phyloP scores from a whole-genome alignment of 495 filamentous ascomycete genomes.

The Aspergillus ellipticus region DNA sequence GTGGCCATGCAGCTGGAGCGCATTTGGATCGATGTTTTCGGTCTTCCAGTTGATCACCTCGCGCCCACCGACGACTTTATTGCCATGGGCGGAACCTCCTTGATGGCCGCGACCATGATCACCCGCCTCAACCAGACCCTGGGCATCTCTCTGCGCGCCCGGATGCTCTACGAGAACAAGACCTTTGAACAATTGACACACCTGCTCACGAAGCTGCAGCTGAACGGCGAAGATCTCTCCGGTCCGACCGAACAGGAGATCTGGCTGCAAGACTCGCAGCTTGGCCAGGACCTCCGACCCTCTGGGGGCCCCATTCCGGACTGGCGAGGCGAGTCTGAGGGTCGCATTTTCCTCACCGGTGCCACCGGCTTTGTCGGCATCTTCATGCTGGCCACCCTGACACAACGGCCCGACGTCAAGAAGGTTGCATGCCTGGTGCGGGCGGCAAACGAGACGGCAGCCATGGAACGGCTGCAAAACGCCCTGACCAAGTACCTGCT shows the following conservation, averaged over 20 bases:
- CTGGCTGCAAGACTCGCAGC: neutral
- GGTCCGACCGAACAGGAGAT: neutral
- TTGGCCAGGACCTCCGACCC: neutral
- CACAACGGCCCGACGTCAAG: slow-evolving; percentile 7
- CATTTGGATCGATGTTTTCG: neutral
- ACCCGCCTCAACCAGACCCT: neutral
- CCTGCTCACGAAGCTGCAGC: neutral
- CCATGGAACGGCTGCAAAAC: neutral
- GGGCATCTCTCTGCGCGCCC: neutral
- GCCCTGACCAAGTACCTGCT: slow-evolving; percentile 1
- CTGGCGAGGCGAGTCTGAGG: slow-evolving; percentile 9
- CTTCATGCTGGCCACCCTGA: slow-evolving; percentile 3
- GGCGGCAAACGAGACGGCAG: neutral
- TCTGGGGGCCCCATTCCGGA: neutral
- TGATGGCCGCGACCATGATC: neutral
- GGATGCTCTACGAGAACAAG: neutral
- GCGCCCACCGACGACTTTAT: neutral
- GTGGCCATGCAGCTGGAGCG: neutral
- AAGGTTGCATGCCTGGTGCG: slow-evolving; percentile 10
- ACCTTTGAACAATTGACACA: neutral
- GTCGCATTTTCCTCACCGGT: slow-evolving; percentile 12
- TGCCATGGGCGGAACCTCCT: neutral
- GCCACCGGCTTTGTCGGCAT: slow-evolving; percentile 14
- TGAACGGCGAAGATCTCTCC: neutral
- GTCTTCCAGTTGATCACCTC: neutral